Evolutionary conservation across 192 early-diverging fungal genomes (phyloP).

Genomic region (Phycomyces blakesleeanus): DNA sequence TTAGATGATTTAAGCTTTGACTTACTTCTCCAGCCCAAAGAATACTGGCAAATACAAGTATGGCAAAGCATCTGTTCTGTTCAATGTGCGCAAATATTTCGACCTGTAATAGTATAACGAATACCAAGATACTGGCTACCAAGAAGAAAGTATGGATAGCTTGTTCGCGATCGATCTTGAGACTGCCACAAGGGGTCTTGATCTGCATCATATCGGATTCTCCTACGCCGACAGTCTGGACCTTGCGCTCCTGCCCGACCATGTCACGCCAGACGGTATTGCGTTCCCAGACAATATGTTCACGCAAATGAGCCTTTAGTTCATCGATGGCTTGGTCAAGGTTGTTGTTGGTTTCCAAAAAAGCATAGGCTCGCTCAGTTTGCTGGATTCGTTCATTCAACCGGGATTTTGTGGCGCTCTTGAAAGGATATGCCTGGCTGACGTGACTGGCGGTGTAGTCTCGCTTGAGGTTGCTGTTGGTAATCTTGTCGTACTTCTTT

Average conservation of each 20-base stretch:
- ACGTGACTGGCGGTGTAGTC: constrained; percentile 68
- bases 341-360: constrained; percentile 56
- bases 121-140: constrained; percentile 51
- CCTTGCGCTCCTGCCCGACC: constrained; percentile 83
- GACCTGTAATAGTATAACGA: constrained; percentile 54
- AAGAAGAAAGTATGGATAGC: constrained; percentile 40
- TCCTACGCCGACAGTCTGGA: constrained; percentile 64
- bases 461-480: constrained; percentile 64
- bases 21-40: constrained; percentile 91
- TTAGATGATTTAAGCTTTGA: constrained; percentile 5
- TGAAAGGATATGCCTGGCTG: constrained; percentile 66
- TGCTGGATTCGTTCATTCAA: constrained; percentile 62
- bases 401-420: constrained; percentile 51
- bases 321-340: constrained; percentile 64
- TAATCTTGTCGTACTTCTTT: constrained; percentile 98
- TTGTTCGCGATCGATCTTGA: constrained; percentile 45
- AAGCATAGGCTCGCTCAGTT: constrained; percentile 62
- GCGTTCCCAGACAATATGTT: constrained; percentile 92
- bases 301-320: constrained; percentile 77
- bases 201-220: constrained; percentile 23
- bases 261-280: constrained; percentile 98
- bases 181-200: constrained; percentile 46
- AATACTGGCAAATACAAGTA: constrained; percentile 84
- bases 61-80: constrained; percentile 88
- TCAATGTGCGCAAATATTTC: constrained; percentile 67